Evolutionary conservation across 1,284 basidiomycete species (phyloP), one percentile per base, ranked within the genome.

Genomic region (Boletus sp.): DNA sequence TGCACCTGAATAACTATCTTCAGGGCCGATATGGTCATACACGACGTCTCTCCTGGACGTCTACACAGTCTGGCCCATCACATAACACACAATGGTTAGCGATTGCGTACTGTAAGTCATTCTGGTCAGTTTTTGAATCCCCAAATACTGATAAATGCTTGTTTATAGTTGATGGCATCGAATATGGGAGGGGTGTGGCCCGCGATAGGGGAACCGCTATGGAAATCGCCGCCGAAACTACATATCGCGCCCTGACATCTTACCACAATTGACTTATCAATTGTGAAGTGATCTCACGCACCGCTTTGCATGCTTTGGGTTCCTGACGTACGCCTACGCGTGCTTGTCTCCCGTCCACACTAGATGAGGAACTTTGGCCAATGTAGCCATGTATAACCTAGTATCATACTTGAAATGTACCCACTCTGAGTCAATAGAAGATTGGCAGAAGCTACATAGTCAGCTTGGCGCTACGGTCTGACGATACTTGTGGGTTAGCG

Each of bases 1-100:
- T 62, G 60, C 51, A 65, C 37, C 32, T 62, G 30, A 62, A 62
- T 44, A 62, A 62, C 53, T 62, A 37, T 32, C 60, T 66, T 36
- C 62, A 66, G 42, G 60, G 60, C 4, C 57, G 60, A 50, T 65
- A 65, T 40, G 60, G 60, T 12, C 64, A 62, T 35, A 66, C 60
- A n/a, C 50, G 44, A 43, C 7, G 46, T 16, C 55, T 62, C 36
- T 35, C 62, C 14, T 63, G 65, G 65, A 25, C 54, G 12, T 25
- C 43, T 40, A 9, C 52, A 23, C 56, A 52, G 12, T 58, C 60
- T 27, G 64, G 62, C 12, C 58, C 64, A 30, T 44, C 51, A 30
- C 62, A 63, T 26, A 48, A 64, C 10, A 54, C 64, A 23, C 56
- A 44, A 34, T 63, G 65, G 61, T 22, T 37, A 29, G 58, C 53